Conservation (phyloP, 495 filamentous ascomycete genomes). For the Darksidea phi region DNA sequence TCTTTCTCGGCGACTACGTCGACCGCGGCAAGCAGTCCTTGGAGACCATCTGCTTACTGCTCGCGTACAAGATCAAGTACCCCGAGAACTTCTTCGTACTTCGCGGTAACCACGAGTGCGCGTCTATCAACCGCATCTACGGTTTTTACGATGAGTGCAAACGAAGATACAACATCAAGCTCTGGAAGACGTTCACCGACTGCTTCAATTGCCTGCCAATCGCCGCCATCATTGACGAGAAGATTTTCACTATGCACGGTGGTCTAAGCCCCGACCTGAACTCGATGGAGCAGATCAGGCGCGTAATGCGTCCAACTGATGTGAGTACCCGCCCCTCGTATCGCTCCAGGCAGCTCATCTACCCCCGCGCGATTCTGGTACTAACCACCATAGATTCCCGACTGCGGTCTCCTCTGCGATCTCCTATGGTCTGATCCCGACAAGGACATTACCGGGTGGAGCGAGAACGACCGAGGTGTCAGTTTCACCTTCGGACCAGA, state of each 20-base stretch:
- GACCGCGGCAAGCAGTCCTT: constrained; percentile 99
- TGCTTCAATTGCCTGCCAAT: constrained; percentile 99
- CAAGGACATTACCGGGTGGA: constrained; percentile 99
- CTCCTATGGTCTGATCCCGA: constrained; percentile 98
- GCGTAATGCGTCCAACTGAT: constrained; percentile 98
- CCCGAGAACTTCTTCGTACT: constrained; percentile 99
- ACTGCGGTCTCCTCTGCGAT: constrained; percentile 96
- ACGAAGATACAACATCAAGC: constrained; percentile 98
- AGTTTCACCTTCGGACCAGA: constrained; percentile 99
- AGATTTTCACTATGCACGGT: constrained; percentile 99
- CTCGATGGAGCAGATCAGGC: constrained; percentile 99
- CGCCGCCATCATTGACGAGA: constrained; percentile 99
- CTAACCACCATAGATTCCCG: constrained; percentile 80
- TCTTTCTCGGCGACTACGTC: constrained; percentile 98
- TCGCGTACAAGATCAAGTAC: constrained; percentile 99
- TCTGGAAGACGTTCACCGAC: constrained; percentile 99
- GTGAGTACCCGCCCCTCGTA: constrained; percentile 55
- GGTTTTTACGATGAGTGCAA: constrained; percentile 99
- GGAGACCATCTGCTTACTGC: constrained; percentile 96
- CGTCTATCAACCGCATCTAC: constrained; percentile 99
- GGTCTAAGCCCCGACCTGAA: constrained; percentile 96
- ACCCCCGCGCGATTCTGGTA: constrained; percentile 5
- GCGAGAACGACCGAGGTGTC: constrained; percentile 97
- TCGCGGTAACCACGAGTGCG: constrained; percentile 98
- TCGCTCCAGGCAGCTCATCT: neutral